Base-by-base conservation (phyloP, 1,284 basidiomycete genomes). In the Boletus semigastroideus region DNA sequence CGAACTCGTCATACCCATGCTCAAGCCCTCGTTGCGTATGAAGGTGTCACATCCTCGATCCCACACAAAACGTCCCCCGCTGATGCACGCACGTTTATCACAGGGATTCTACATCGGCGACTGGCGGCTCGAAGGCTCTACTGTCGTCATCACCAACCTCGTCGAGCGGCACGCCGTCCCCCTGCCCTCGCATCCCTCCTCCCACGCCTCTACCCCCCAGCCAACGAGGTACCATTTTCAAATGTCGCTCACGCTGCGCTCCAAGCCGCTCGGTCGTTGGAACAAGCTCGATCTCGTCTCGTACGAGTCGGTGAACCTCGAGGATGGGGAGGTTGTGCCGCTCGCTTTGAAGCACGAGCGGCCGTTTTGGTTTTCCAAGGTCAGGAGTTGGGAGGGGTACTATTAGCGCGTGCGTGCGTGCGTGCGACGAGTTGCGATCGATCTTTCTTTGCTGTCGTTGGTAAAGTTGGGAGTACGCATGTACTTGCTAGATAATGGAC, bases 351-450 rank as follows among this genome's bases (percentile, higher is more conserved):
- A 89, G 66, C 86, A 94, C 62, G 90, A 94, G 67, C 79, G 91
- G 54, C 84, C 92, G 22, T 97, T 93, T 68, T 94, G 90, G 84
- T 97, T 97, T 70, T 95, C 92, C 39, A 93, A 91, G 72, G 89
- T 92, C 48, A 75, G 76, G 58, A 88, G 86, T 44, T 80, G 77
- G 62, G 55, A 61, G 20, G 62, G 60, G 25, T 68, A 52, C 45
- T 70, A 54, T 22, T 22, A 22, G 22, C 22, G 22, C 22, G 22
- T 22, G 22, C 5, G 22, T 22, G 22, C 5, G 22, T 22, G 22
- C 4, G 22, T 22, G 22, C 22, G 22, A 3, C 22, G 22, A 22
- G 22, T 22, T 33, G 31, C 14, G 14, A 6, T 33, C 31, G 14
- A 33, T 12, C 13, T 14, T 33, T 16, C 31, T 5, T 33, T 33